Conservation (phyloP, 768 basidiomycete species). For the Russula vinacea region DNA sequence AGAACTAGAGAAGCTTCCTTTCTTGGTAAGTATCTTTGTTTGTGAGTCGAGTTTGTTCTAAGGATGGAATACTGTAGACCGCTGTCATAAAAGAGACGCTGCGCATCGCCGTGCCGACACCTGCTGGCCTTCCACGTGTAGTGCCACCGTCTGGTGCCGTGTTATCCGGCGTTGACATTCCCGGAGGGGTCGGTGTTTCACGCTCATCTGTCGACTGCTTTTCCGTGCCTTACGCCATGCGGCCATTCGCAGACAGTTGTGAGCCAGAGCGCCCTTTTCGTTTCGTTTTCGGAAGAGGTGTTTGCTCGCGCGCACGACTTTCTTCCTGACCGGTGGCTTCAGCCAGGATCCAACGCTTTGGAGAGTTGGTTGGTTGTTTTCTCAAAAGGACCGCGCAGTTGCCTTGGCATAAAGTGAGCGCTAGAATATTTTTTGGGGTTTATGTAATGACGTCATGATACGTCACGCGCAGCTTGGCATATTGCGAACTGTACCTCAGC, state of each 20-base stretch:
- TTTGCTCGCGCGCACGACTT: constrained; percentile 26
- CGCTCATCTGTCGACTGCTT: background rate
- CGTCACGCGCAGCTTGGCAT: constrained; percentile 27
- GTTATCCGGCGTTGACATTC: constrained; percentile 12
- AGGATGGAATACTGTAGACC: constrained; percentile 13
- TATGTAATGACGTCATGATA: background rate
- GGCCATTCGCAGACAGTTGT: constrained; percentile 16
- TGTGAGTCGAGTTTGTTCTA: background rate
- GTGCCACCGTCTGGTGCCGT: constrained; percentile 19
- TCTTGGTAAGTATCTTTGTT: constrained; percentile 6
- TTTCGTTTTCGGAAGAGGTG: constrained; percentile 15
- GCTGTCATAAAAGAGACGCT: constrained; percentile 23
- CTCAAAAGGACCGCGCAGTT: constrained; percentile 30
- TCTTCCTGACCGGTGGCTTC: constrained; percentile 30
- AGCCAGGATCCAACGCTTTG: constrained; percentile 14
- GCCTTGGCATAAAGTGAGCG: constrained; percentile 31
- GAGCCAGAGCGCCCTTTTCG: constrained; percentile 24
- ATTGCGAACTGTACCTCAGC: constrained; percentile 29
- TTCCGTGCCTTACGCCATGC: background rate
- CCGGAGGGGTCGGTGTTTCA: constrained; percentile 18
- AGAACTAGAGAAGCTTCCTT: constrained; percentile 21
- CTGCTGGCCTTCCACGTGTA: constrained; percentile 17
- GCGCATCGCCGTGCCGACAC: constrained; percentile 4
- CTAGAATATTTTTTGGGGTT: background rate
- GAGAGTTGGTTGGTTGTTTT: constrained; percentile 27